Evolutionary conservation across 441 rosid species (phyloP).

Genomic region (Isatis lusitanica): DNA sequence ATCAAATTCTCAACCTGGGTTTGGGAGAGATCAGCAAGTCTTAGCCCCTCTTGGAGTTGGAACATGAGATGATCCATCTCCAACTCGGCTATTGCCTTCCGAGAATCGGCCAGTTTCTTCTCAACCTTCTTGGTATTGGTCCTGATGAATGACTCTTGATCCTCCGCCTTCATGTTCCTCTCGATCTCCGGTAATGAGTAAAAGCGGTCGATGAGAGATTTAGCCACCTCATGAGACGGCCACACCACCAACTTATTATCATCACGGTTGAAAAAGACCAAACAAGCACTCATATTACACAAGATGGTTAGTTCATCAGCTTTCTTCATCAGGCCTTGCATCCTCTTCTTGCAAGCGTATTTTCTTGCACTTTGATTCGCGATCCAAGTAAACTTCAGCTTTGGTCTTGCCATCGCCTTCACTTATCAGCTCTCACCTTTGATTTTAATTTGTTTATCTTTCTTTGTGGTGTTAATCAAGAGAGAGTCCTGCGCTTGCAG

Average conservation of each 20-base stretch:
- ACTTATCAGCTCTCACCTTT: neutral
- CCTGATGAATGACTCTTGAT: conserved; percentile 10
- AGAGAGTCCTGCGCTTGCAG: neutral
- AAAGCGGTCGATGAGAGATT: neutral
- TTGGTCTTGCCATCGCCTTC: neutral
- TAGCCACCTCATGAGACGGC: conserved; percentile 12
- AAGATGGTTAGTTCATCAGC: neutral
- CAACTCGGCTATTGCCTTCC: neutral
- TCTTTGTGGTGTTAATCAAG: neutral
- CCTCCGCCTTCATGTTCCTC: neutral
- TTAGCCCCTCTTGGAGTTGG: neutral
- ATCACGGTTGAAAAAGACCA: conserved; percentile 8
- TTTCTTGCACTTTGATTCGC: neutral
- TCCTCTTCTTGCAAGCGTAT: neutral
- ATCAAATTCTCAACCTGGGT: neutral
- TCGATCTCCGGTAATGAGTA: neutral
- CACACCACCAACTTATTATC: neutral
- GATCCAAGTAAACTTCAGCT: neutral
- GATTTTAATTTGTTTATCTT: neutral
- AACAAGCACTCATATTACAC: neutral
- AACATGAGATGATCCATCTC: conserved; percentile 11
- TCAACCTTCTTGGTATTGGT: neutral
- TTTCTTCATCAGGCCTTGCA: neutral
- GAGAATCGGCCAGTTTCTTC: neutral
- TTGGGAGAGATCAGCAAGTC: neutral